These are phyloP conservation scores for Diaporthe ilicicola DNA, from an alignment of 2,329 filamentous ascomycete genomes.

Conservation along the genomic window DNA sequence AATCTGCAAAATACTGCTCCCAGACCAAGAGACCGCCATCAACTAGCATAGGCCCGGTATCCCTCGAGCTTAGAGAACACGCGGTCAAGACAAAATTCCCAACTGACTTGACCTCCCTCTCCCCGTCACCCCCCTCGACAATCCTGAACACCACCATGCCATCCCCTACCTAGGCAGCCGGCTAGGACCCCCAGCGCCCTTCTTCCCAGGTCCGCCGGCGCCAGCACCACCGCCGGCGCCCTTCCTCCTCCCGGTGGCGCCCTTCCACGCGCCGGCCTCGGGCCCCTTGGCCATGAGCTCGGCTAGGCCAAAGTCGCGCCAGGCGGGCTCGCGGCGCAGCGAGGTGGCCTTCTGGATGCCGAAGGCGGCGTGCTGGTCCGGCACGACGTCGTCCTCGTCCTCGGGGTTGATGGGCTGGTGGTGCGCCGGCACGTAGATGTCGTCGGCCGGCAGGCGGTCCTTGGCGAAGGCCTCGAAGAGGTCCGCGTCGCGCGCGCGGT, in stretches of 20 bases:
- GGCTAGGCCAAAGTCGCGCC: slow-evolving; percentile 80
- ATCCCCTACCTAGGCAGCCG: slow-evolving; percentile 1
- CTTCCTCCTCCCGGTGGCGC: slow-evolving; percentile 33
- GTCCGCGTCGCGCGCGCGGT: slow-evolving; percentile 75
- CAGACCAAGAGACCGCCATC: not conserved
- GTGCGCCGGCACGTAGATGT: slow-evolving; percentile 82
- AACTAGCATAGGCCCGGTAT: no score
- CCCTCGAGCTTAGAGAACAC: not conserved
- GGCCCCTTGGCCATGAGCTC: slow-evolving; percentile 74
- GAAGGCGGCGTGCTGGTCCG: slow-evolving; percentile 88
- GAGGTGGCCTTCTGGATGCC: slow-evolving; percentile 85
- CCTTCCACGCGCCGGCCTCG: slow-evolving; percentile 33
- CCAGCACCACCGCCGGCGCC: slow-evolving; percentile 20
- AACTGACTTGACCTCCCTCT: not conserved
- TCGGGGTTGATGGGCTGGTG: slow-evolving; percentile 86
- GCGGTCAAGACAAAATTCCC: not conserved
- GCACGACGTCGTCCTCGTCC: slow-evolving; percentile 88
- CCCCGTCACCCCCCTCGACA: not conserved
- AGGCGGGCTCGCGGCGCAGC: slow-evolving; percentile 73
- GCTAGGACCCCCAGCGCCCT: not conserved
- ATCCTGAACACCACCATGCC: not conserved
- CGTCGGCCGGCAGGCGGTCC: slow-evolving; percentile 76
- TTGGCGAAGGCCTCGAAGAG: slow-evolving; percentile 81
- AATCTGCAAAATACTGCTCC: not conserved
- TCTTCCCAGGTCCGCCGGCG: slow-evolving; percentile 15